These are phyloP conservation scores for Strobilomyces echinocephalus DNA, from an alignment of 768 basidiomycete species.

Conservation along the genomic window DNA sequence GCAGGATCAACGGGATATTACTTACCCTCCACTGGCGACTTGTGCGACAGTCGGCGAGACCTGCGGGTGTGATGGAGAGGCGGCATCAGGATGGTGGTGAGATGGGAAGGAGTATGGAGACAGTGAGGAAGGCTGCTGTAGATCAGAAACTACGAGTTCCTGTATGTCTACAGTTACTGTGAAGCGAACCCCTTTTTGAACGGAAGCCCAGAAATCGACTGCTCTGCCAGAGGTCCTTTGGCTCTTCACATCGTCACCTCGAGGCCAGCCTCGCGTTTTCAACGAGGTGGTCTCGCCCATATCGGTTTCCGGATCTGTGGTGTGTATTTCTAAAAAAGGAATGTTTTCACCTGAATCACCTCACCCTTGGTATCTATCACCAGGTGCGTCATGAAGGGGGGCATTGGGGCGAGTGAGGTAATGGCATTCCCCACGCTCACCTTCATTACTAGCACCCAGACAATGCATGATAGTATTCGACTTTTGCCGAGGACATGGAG, in stretches of 20 bases:
- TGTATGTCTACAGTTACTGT: conserved; percentile 6
- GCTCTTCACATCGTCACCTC: conserved; percentile 38
- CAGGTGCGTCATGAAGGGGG: too few relatives aligned
- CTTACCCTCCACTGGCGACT: conserved; percentile 34
- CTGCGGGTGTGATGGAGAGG: conserved; percentile 34
- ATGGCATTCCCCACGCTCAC: not conserved
- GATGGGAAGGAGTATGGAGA: conserved; percentile 2
- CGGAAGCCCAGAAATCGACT: conserved; percentile 16
- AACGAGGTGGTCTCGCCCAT: conserved; percentile 21
- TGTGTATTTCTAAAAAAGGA: conserved; percentile 2
- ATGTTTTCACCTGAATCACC: conserved; percentile 6
- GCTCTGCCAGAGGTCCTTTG: conserved; percentile 16
- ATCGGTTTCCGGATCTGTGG: conserved; percentile 27
- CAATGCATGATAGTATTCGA: conserved; percentile 5
- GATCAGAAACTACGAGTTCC: conserved; percentile 3
- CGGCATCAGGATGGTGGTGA: conserved; percentile 23
- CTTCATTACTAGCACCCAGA: conserved; percentile 5
- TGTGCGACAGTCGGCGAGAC: conserved; percentile 43
- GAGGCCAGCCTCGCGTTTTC: conserved; percentile 35
- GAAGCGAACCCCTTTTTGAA: conserved; percentile 29
- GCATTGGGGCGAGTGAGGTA: not conserved
- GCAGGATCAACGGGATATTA: conserved; percentile 14
- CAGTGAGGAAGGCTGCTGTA: not conserved
- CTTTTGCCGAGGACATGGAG: conserved; percentile 9
- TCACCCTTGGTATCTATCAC: conserved; percentile 8